Percentiles rank a stretch among this genome's conserved stretches.
phyloP scores from a whole-genome alignment of 2,329 filamentous ascomycete genomes.

The Xylaria sp. region DNA sequence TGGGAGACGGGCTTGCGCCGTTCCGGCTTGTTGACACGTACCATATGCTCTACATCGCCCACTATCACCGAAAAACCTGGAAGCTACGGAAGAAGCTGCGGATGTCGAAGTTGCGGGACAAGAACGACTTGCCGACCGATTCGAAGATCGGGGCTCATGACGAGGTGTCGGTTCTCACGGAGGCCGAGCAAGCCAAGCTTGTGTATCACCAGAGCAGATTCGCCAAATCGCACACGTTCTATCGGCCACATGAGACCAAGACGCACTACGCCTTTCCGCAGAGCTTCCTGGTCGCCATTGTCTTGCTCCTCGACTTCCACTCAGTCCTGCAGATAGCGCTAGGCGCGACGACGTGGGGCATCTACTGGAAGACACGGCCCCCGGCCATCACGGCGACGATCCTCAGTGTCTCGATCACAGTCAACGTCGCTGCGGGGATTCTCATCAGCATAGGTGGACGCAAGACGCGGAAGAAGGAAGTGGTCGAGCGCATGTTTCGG shows the following conservation, averaged over 20 bases:
- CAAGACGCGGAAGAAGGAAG: constrained; percentile 77
- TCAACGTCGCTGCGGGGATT: constrained; percentile 71
- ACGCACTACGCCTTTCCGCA: constrained; percentile 78
- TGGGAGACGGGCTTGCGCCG: constrained; percentile 65
- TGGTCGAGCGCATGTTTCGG: constrained; percentile 68
- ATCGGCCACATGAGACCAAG: constrained; percentile 79
- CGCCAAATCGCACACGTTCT: constrained; percentile 78
- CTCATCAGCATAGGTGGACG: constrained; percentile 72
- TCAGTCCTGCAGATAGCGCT: constrained; percentile 75
- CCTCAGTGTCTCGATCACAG: constrained; percentile 70
- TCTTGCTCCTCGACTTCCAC: constrained; percentile 74
- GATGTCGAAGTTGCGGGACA: constrained; percentile 59
- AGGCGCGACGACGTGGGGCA: constrained; percentile 72
- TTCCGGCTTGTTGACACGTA: constrained; percentile 80
- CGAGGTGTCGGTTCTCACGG: constrained; percentile 56
- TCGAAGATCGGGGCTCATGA: constrained; percentile 41
- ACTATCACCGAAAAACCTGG: constrained; percentile 63
- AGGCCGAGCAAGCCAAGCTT: constrained; percentile 62
- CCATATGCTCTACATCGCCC: constrained; percentile 77
- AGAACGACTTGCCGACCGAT: constrained; percentile 59
- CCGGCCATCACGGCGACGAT: constrained; percentile 74
- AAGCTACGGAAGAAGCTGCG: constrained; percentile 55
- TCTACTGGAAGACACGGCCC: constrained; percentile 63
- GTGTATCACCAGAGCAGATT: constrained; percentile 76
- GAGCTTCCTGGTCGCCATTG: constrained; percentile 66